Conservation (phyloP, 352 stramenopile genomes). For the Phytophthora quininea region DNA sequence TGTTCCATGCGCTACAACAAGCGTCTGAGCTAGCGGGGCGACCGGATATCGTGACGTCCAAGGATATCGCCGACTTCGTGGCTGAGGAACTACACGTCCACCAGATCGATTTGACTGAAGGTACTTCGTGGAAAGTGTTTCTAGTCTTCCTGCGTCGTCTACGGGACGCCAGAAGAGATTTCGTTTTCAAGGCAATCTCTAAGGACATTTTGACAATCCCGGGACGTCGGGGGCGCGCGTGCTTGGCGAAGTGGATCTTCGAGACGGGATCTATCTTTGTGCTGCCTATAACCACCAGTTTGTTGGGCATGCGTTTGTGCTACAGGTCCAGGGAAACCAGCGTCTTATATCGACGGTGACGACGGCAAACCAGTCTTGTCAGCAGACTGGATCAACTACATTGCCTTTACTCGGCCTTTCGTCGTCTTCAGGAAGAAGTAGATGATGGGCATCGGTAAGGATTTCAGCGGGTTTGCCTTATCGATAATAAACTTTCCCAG, state of each 20-base stretch:
- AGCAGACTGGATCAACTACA: constrained; percentile 11
- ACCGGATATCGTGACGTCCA: constrained; percentile 1
- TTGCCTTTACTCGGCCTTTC: constrained; percentile 7
- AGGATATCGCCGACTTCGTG: constrained; percentile 4
- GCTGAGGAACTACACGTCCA: not conserved
- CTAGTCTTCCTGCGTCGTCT: not conserved
- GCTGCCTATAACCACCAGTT: constrained; percentile 14
- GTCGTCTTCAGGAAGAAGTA: constrained; percentile 7
- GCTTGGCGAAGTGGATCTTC: not conserved
- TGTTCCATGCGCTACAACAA: not conserved
- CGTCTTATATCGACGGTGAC: constrained; percentile 7
- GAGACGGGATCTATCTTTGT: not conserved
- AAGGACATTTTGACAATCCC: constrained; percentile 5
- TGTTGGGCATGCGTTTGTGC: constrained; percentile 9
- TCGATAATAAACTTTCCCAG: constrained; percentile 5
- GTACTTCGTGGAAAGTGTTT: constrained; percentile 5
- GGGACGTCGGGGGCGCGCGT: constrained; percentile 9
- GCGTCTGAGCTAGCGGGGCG: constrained; percentile 1
- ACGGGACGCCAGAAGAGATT: constrained; percentile 9
- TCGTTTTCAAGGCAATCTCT: constrained; percentile 11
- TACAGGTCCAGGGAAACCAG: constrained; percentile 5
- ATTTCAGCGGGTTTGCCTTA: too few relatives aligned
- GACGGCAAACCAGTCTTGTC: constrained; percentile 6
- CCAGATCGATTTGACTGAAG: not conserved
- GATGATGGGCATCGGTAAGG: not conserved